A percentile compares a stretch with the other conserved stretches of the same genome.
These are phyloP conservation scores for Talaromyces ruber DNA, from an alignment of 495 filamentous ascomycete genomes.

Conservation along the genomic window DNA sequence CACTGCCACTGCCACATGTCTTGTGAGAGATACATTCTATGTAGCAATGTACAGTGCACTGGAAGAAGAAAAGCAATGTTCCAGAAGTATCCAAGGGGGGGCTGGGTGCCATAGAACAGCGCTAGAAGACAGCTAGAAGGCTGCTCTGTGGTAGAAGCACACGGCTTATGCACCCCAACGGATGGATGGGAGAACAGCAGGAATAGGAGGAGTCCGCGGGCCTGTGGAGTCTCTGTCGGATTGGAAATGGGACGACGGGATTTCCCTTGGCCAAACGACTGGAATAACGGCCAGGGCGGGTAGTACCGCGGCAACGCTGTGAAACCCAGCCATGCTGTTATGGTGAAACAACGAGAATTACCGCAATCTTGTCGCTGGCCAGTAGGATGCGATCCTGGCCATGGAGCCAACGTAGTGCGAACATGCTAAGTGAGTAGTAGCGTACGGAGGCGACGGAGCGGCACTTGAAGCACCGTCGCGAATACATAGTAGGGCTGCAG, in stretches of 20 bases:
- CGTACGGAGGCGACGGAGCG: neutral
- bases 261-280: neutral
- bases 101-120: neutral
- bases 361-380: neutral
- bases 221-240: neutral
- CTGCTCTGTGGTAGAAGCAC: no score
- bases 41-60: neutral
- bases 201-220: neutral
- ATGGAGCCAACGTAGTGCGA: neutral
- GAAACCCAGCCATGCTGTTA: neutral
- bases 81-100: neutral
- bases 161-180: neutral
- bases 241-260: neutral
- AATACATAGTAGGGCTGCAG: neutral
- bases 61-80: neutral
- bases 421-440: neutral
- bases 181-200: neutral
- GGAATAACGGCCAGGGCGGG: neutral
- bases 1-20: neutral
- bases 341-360: neutral
- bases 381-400: neutral
- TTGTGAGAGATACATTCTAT: neutral
- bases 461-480: neutral
- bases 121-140: conserved; percentile 1
- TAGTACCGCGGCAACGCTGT: neutral